Evolutionary conservation across 768 basidiomycete species (phyloP), one percentile per base, ranked within the genome.

Genomic region (Pisolithus orientalis): DNA sequence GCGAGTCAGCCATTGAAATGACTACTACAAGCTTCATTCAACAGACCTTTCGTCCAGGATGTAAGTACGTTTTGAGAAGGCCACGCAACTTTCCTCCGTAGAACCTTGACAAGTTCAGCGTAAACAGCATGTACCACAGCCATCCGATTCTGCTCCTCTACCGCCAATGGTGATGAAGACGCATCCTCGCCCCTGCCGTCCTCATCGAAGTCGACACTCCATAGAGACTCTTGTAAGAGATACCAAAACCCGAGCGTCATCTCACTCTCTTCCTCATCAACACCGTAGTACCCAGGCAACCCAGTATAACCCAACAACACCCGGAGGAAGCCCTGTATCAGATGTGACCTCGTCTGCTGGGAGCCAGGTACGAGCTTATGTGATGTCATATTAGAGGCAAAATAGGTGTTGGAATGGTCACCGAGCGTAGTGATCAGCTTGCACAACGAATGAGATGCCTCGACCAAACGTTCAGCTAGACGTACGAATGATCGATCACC

Each of bases 211-310:
- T 86, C 83, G 11, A 76, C 76, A 37, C 72, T 76, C 89, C 89
- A 92, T 25, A 92, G 65, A 1, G 90, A 82, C 63, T 97, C 94
- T 66, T 95, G 93, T 52, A 95, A 79, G 39, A 90, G 72, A 57
- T 91, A 94, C 87, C 94, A 95, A 60, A 94, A 94, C 1, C 82
- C 82, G 2, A 95, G 77, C 2, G 87, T 87, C 75, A 86, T 78
- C 67, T 94, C 91, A 59, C 89, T 93, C 62, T 89, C 85, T 46
- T 90, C 87, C 64, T 94, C 94, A 44, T 94, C 92, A 0, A 80
- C 77, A 1, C 87, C 89, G 61, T 85, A 90, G 54, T 80, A 82
- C 0, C 90, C 91, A 0, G 84, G 81, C 9, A 81, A 68, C 73
- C 82, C 84, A 0, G 90, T 90, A 55, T 88, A 87, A 16, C 82